Evolutionary conservation across 352 stramenopile species (phyloP), one percentile per base, ranked within the genome.

Genomic region (Pythium periplocum): DNA sequence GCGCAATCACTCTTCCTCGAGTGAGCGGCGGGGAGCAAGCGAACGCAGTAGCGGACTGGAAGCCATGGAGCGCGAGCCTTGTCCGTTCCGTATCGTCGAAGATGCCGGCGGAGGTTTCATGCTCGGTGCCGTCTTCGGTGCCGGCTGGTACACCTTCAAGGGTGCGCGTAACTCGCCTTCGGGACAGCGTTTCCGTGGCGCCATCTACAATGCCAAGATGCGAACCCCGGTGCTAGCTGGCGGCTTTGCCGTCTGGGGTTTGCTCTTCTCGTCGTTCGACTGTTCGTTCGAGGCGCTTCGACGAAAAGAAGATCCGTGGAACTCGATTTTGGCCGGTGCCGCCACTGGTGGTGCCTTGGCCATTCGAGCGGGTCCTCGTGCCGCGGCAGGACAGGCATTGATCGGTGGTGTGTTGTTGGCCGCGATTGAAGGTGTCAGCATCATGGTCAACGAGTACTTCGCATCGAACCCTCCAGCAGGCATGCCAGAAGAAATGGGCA

Each of bases 251-350:
- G 89, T 98, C 30, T 99, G 97, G 97, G 97, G 97, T 43, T 78
- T 97, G 56, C 75, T 99, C 5, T 99, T 99, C 78, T 98, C 96
- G 34, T 95, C 87, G 40, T 99, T 96, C 62, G 97, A 99, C 77
- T 99, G 97, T 73, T 96, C 87, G 31, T 89, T 99, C 41, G 96
- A 97, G 48, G 91, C 93, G 35, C 72, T 99, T 53, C 90, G 97
- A 70, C 92, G 97, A 75, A 99, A 98, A 78, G 97, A 99, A 83
- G 97, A 99, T 83, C 95, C 97, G 41, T 99, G 96, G 96, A 99
- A 99, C 72, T 98, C 95, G n/a, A 99, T 99, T 57, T 69, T 99
- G 39, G 93, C 90, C 34, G 97, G 97, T 31, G 96, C 94, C 10
- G 90, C 93, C 44, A 99, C 97, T 0, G 97, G 96, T 70, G 96